phyloP scores from a whole-genome alignment of 1,284 basidiomycete species.

The Tilletia caries region DNA sequence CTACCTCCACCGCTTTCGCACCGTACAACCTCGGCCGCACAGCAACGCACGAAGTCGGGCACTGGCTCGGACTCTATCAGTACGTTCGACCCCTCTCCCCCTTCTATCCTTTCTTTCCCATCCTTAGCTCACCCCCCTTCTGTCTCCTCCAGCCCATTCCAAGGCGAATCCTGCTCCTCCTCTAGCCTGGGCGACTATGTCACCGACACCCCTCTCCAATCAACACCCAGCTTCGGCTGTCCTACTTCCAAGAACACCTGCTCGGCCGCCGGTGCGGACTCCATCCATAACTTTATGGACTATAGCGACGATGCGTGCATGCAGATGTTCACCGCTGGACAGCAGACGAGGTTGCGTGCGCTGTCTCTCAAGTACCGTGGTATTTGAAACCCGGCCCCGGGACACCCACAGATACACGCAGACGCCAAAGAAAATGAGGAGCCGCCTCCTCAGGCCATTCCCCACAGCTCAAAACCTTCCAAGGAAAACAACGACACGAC shows the following conservation, averaged over 20 bases:
- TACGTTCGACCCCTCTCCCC: neutral
- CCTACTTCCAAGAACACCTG: slow-evolving; percentile 30
- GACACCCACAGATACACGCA: neutral
- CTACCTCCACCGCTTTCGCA: slow-evolving; percentile 55
- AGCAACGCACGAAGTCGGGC: slow-evolving; percentile 60
- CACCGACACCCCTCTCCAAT: slow-evolving; percentile 58
- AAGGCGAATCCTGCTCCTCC: slow-evolving; percentile 60
- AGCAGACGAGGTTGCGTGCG: slow-evolving; percentile 27
- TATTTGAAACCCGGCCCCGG: neutral
- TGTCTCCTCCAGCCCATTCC: slow-evolving; percentile 56
- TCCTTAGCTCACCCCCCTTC: slow-evolving; percentile 58
- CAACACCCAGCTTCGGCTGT: slow-evolving; percentile 27
- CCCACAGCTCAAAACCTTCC: too few relatives aligned
- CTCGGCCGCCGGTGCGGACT: slow-evolving; percentile 22
- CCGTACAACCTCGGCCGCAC: slow-evolving; percentile 62
- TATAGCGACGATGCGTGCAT: slow-evolving; percentile 31
- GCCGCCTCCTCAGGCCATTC: too few relatives aligned
- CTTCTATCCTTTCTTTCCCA: neutral
- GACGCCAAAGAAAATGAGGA: too few relatives aligned
- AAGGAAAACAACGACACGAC: too few relatives aligned
- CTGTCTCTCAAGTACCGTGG: neutral
- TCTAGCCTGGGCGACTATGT: slow-evolving; percentile 58
- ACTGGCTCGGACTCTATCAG: slow-evolving; percentile 61
- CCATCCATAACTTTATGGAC: slow-evolving; percentile 36
- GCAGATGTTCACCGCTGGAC: slow-evolving; percentile 31